Conservation (phyloP, 192 early-diverging fungal genomes). For the Rhizoclosmatium sp. region DNA sequence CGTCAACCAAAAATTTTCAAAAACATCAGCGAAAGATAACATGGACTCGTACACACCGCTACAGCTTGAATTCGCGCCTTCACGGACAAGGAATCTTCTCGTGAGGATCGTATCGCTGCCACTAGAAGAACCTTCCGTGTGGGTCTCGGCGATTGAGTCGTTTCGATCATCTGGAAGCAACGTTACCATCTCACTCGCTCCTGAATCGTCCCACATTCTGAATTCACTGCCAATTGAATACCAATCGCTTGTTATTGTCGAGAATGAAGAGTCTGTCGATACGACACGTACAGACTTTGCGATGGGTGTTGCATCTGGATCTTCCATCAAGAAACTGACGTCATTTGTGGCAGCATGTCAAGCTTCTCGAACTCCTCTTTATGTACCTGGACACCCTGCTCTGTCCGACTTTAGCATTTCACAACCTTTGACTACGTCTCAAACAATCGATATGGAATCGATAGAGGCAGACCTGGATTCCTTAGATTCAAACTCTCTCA, state of each 20-base stretch:
- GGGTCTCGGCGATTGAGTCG: background rate
- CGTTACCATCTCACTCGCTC: background rate
- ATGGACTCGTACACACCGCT: background rate
- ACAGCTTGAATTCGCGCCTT: background rate
- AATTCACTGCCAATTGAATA: background rate
- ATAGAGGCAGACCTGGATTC: background rate
- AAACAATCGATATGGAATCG: background rate
- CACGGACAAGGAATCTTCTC: background rate
- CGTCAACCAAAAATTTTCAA: too few relatives aligned
- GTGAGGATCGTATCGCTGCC: background rate
- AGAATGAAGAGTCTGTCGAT: background rate
- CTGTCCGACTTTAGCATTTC: background rate
- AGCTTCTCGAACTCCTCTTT: background rate
- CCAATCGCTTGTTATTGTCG: background rate
- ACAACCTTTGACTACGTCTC: background rate
- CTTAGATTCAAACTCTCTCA: background rate
- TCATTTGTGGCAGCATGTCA: background rate
- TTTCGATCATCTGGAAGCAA: background rate
- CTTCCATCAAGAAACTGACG: background rate
- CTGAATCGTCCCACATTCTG: background rate
- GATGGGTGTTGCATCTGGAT: background rate
- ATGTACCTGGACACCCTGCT: background rate
- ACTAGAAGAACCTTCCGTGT: background rate
- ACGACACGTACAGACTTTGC: background rate
- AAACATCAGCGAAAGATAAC: too few relatives aligned